A percentile compares a stretch with the other conserved stretches of the same genome.
Conservation (phyloP, 2,329 filamentous ascomycete genomes). For the Penicillium sp. region DNA sequence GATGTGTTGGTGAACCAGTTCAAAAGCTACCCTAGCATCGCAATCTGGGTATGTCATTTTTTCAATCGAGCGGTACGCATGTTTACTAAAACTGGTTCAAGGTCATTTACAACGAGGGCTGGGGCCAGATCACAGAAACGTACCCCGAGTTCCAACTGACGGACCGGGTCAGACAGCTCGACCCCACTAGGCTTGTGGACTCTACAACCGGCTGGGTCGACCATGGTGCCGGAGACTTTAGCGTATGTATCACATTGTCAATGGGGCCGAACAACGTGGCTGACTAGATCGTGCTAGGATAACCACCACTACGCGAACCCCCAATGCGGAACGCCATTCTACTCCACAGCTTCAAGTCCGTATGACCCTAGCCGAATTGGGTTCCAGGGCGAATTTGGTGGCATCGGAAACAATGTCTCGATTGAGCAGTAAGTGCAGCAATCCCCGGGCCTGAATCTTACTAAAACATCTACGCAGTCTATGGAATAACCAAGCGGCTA, state of each 20-base stretch:
- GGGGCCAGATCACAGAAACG: slow-evolving; percentile 59
- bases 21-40: slow-evolving; percentile 65
- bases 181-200: slow-evolving; percentile 66
- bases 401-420: slow-evolving; percentile 65
- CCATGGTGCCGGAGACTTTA: slow-evolving; percentile 67
- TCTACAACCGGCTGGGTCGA: slow-evolving; percentile 67
- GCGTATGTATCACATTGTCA: slow-evolving; percentile 24
- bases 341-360: slow-evolving; percentile 58
- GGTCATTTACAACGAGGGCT: slow-evolving; percentile 72
- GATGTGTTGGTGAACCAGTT: slow-evolving; percentile 63
- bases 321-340: slow-evolving; percentile 70
- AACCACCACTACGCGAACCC: slow-evolving; percentile 73
- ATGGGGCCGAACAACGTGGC: not conserved
- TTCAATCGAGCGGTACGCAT: not conserved
- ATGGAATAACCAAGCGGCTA: slow-evolving; percentile 63
- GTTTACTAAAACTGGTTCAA: slow-evolving; percentile 19
- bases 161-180: slow-evolving; percentile 56
- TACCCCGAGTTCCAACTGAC: slow-evolving; percentile 61
- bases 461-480: slow-evolving; percentile 44
- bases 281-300: slow-evolving; percentile 44
- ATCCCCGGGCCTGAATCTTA: not conserved
- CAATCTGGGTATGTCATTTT: slow-evolving; percentile 56
- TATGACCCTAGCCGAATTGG: slow-evolving; percentile 63
- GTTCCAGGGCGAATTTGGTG: slow-evolving; percentile 72
- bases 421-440: slow-evolving; percentile 56